These are phyloP conservation scores for Gossypium schwendimanii DNA, from an alignment of 441 rosid genomes.

Conservation along the genomic window DNA sequence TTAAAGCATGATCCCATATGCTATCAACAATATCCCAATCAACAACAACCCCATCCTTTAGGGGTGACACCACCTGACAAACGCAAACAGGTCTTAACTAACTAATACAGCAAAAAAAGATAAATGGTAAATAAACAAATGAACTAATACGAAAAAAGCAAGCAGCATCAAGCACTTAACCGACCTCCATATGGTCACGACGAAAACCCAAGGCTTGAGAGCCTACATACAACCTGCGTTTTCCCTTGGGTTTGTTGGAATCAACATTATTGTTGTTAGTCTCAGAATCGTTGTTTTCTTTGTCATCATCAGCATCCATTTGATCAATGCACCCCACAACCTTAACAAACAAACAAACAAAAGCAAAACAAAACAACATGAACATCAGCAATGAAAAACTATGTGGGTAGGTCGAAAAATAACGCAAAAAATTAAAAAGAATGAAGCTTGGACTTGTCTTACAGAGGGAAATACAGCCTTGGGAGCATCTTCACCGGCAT, in stretches of 20 bases:
- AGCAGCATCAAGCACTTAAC: constrained; percentile 14
- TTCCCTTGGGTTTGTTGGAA: constrained; percentile 55
- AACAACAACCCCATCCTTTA: constrained; percentile 86
- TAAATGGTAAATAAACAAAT: not conserved
- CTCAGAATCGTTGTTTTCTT: constrained; percentile 41
- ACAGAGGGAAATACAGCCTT: constrained; percentile 98
- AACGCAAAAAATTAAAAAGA: not conserved
- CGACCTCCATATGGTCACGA: constrained; percentile 91
- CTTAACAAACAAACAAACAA: constrained; percentile 35
- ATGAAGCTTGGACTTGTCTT: constrained; percentile 22
- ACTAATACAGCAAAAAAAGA: not conserved
- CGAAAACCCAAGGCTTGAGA: constrained; percentile 86
- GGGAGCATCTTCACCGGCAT: constrained; percentile 99
- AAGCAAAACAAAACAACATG: not conserved
- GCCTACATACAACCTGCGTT: constrained; percentile 77
- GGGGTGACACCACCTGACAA: constrained; percentile 64
- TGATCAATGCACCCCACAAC: constrained; percentile 89
- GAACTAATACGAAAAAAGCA: not conserved
- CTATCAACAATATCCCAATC: constrained; percentile 96
- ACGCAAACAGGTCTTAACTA: constrained; percentile 9
- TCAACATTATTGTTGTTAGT: constrained; percentile 34
- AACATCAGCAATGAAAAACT: not conserved
- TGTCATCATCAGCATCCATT: constrained; percentile 73
- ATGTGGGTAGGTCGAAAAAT: not conserved
- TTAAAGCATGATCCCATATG: constrained; percentile 98